Base-by-base conservation (phyloP, 192 early-diverging fungal species). In the Coemansia sp. region DNA sequence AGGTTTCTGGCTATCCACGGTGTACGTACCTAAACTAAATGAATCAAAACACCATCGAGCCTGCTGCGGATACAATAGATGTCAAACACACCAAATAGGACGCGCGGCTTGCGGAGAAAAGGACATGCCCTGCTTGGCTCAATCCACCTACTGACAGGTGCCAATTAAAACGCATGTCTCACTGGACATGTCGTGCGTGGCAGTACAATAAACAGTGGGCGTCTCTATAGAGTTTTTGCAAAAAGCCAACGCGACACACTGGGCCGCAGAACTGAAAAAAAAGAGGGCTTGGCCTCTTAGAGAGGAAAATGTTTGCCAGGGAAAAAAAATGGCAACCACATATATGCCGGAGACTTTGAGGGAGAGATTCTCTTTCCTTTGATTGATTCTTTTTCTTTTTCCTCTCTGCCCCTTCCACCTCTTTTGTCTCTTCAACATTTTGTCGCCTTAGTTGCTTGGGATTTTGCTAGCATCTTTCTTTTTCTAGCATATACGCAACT, bases 401-500 rank as follows among this genome's bases (percentile, higher is more conserved):
- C 8, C 8, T 8, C n/a, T 21, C 19, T 48, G 44, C 44, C 44
- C 44, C 45, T 19, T 48, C 45, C 45, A 14, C 53, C 29, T 34
- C 15, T 57, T 29, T 57, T 55, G 21, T 29, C 31, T 17, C 25
- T 31, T 31, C 53, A 57, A 57, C 53, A 57, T 57, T 57, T 57
- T 57, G 29, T 57, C 25, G 25, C 8, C 10, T 27, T 55, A 9
- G 25, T 31, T 29, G 10, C 51, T 55, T 31, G 25, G 51, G 51
- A 55, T 55, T 29, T 55, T 55, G 21, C 29, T 31, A 6, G 14
- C 15, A 57, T 29, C 12, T 38, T 25, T 68, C 55, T 55, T 70
- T 42, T 42, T 23, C 37, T 60, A 48, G 38, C 60, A 62, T 59
- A 73, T 67, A 48, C 42, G 48, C 5, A 29, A 45, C 41, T 60